Evolutionary conservation across 2,329 filamentous ascomycete species (phyloP), one percentile per base, ranked within the genome.

Genomic region (Furcasterigmium furcatum): DNA sequence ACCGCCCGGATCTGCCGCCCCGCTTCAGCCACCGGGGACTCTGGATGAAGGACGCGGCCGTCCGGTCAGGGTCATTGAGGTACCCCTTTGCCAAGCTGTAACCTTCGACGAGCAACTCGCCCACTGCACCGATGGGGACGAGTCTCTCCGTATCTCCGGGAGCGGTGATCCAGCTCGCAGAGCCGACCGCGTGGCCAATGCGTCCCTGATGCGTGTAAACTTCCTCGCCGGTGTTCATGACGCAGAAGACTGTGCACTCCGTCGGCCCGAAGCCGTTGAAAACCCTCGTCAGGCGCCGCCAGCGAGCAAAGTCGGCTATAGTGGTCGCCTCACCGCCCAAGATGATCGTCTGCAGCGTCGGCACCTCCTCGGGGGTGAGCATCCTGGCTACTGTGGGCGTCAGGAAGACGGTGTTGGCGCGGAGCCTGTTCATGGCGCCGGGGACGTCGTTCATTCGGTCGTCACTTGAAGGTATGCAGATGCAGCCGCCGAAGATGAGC

Each of bases 351-450:
- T 61, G 56, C 2, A 75, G 52, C 1, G 59, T 63, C 0, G 68
- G 65, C 0, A 73, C 55, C 0, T 54, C 49, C 1, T 55, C 49
- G 1, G 71, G 63, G n/a, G 65, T 58, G 5, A 74, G 60, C 21
- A 65, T 68, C 4, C 71, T 57, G 0, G 79, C 76, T 16, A 85
- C 70, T 0, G 79, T 71, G 2, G 81, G 77, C 1, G 82, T 84
- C 49, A 82, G 71, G 49, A 77, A 72, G 4, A 73, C 73, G 66
- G 71, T 74, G 38, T 71, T 77, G 14, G 73, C 74, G n/a, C 70
- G 59, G 65, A 77, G 74, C 1, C 69, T 60, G 6, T 67, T 66
- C 16, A 83, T 74, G 1, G 69, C 71, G 2, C 68, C 72, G 1
- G 67, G 59, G 3, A 82, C 62, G 46, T 80, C 71, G 43, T 73